Percentiles rank a stretch among this genome's conserved stretches.
Conservation (phyloP, 1,284 basidiomycete genomes). For the Agroathelia rolfsii region DNA sequence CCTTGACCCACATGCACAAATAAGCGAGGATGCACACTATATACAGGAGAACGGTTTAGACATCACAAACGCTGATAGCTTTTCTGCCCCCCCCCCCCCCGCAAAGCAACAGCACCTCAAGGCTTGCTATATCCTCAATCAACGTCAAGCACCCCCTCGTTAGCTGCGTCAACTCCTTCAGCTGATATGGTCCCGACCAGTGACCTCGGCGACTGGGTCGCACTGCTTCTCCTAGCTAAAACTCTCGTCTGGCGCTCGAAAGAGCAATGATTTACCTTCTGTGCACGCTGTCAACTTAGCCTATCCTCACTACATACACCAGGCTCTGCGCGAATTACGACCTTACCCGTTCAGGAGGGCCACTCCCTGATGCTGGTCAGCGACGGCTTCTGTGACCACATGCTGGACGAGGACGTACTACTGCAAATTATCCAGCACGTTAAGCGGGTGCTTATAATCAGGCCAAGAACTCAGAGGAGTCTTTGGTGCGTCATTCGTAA, state of each 20-base stretch:
- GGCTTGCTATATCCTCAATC: constrained; percentile 12
- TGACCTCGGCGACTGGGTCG: constrained; percentile 88
- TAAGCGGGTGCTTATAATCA: constrained; percentile 29
- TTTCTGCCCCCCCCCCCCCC: constrained; percentile 43
- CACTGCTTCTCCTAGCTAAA: constrained; percentile 73
- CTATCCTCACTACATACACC: constrained; percentile 52
- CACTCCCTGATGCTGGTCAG: constrained; percentile 87
- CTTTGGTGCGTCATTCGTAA: constrained; percentile 56
- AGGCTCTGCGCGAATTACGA: constrained; percentile 66
- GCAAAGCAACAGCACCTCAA: constrained; percentile 38
- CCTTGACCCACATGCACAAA: constrained; percentile 50
- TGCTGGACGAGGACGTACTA: constrained; percentile 94
- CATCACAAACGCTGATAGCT: constrained; percentile 73
- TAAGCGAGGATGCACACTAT: constrained; percentile 85
- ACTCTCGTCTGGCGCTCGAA: constrained; percentile 79
- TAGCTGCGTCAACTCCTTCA: constrained; percentile 5
- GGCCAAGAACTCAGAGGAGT: constrained; percentile 12
- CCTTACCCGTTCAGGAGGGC: constrained; percentile 71
- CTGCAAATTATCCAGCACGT: constrained; percentile 80
- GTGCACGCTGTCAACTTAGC: constrained; percentile 84
- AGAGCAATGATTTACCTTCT: constrained; percentile 95
- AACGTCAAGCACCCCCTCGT: constrained; percentile 6
- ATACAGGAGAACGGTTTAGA: constrained; percentile 76
- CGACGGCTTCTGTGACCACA: constrained; percentile 88
- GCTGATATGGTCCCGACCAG: constrained; percentile 62